Conservation (phyloP, 202 grass and related monocot genomes). For the Bolboschoenoplectus hybrid region DNA sequence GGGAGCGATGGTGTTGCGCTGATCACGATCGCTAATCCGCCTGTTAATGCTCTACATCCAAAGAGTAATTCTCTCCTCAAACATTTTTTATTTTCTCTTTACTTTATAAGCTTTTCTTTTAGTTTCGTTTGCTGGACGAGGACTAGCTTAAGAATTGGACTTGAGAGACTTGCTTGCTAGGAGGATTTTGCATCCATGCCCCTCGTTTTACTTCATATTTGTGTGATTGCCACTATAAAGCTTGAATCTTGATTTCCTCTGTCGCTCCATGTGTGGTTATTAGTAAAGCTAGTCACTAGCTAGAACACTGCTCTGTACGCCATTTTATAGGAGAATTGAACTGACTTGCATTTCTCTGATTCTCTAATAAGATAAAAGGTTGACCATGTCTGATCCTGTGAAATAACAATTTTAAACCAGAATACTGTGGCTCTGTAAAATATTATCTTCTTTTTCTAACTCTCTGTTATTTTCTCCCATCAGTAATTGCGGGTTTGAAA, state of each 20-base stretch:
- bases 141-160: background rate
- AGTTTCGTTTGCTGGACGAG: too few relatives aligned
- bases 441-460: background rate
- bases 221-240: background rate
- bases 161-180: background rate
- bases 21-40: conserved; percentile 89
- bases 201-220: conserved; percentile 32
- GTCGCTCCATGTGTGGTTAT: background rate
- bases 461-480: background rate
- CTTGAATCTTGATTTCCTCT: background rate
- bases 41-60: conserved; percentile 89
- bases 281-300: background rate
- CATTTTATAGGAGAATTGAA: background rate
- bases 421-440: background rate
- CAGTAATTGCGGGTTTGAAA: conserved; percentile 84
- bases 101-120: background rate
- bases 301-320: background rate
- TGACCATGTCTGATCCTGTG: background rate
- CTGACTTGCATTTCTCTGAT: background rate
- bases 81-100: background rate
- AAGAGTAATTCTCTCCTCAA: conserved; percentile 42
- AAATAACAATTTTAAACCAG: background rate
- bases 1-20: conserved; percentile 76
- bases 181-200: background rate
- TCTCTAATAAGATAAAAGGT: background rate